These are phyloP conservation scores for Zangia roseola DNA, from an alignment of 768 basidiomycete genomes.

Conservation along the genomic window DNA sequence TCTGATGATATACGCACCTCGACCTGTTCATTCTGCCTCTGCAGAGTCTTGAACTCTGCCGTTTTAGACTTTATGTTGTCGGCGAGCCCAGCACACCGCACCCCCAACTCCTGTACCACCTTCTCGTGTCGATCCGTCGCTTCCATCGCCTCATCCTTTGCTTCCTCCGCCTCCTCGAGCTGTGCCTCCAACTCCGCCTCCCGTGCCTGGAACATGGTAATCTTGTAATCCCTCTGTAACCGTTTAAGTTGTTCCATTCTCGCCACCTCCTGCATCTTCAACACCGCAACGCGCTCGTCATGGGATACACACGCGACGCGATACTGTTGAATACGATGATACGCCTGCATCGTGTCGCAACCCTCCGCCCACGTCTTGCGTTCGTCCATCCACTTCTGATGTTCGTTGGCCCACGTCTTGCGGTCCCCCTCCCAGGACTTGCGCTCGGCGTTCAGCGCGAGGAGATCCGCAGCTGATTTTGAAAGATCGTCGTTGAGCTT, in stretches of 20 bases:
- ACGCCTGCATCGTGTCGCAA: constrained; percentile 60
- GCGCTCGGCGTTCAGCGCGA: constrained; percentile 43
- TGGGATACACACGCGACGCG: constrained; percentile 54
- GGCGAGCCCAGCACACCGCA: constrained; percentile 33
- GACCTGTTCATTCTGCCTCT: constrained; percentile 44
- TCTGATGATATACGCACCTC: constrained; percentile 38
- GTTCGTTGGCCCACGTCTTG: constrained; percentile 22
- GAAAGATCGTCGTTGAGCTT: constrained; percentile 51
- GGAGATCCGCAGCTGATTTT: constrained; percentile 27
- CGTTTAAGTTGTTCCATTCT: constrained; percentile 58
- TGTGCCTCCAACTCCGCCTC: constrained; percentile 60
- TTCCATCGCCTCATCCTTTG: constrained; percentile 32
- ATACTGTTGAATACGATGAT: constrained; percentile 65
- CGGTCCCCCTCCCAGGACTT: constrained; percentile 26
- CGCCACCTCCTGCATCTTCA: constrained; percentile 53
- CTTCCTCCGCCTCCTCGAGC: constrained; percentile 52
- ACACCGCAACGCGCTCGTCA: constrained; percentile 46
- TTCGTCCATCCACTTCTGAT: constrained; percentile 50
- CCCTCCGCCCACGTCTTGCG: constrained; percentile 59
- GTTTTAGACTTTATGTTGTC: constrained; percentile 40
- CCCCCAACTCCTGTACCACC: constrained; percentile 28
- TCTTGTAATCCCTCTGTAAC: constrained; percentile 62
- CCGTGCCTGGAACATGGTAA: constrained; percentile 63
- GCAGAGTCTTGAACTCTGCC: constrained; percentile 37
- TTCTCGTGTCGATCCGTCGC: constrained; percentile 23